Conservation (phyloP, 768 basidiomycete genomes). For the Leccinum boreale region DNA sequence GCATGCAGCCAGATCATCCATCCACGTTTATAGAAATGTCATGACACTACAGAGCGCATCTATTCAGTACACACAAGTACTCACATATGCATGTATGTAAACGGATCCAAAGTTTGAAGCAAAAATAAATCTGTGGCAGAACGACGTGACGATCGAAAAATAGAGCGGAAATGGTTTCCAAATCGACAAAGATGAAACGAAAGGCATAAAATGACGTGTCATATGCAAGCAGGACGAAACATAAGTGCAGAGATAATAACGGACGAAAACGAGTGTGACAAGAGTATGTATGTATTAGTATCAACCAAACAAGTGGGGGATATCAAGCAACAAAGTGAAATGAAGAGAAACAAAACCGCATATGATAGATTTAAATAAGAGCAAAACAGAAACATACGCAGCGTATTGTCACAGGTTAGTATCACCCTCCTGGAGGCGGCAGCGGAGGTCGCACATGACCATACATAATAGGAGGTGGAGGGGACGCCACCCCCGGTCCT, state of each 20-base stretch:
- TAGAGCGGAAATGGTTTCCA: neutral
- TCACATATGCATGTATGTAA: neutral
- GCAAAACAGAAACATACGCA: neutral
- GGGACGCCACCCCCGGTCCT: constrained; percentile 1
- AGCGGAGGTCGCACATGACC: constrained; percentile 4
- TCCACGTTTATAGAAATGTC: too few relatives aligned
- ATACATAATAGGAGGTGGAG: constrained; percentile 1
- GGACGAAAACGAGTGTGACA: neutral
- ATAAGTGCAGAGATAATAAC: neutral
- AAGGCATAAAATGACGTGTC: neutral
- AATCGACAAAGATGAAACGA: neutral
- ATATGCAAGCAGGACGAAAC: neutral
- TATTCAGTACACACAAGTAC: neutral
- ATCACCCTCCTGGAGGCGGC: constrained; percentile 11
- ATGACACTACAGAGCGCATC: neutral
- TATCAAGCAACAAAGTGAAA: neutral
- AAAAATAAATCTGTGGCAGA: neutral
- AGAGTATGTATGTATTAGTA: neutral
- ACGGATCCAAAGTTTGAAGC: neutral
- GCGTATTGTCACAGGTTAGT: neutral
- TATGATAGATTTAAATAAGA: neutral
- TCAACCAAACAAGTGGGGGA: neutral
- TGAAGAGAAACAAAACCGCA: neutral
- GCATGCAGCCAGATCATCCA: too few relatives aligned
- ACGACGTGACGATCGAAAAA: neutral